Evolutionary conservation across 2,329 filamentous ascomycete genomes (phyloP), one percentile per base, ranked within the genome.

Genomic region (Cercospora citrullina): DNA sequence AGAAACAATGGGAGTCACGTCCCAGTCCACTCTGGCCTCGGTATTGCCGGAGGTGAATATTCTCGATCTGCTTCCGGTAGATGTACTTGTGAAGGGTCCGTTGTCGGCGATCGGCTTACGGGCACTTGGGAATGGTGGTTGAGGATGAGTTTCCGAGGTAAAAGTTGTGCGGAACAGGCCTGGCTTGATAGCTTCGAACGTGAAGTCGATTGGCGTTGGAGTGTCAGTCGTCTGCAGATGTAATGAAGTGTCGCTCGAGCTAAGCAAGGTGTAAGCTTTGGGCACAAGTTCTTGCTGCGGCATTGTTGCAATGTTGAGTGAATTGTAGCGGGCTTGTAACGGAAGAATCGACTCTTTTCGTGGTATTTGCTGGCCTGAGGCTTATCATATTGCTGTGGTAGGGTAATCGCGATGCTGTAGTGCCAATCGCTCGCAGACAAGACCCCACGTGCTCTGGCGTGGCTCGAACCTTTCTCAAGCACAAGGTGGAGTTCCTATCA

Each of bases 151-250:
- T 14, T 82, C 74, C 0, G 89, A 89, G 1, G 85, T 84, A 75
- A 91, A 91, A 0, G 87, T 89, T 1, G 89, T 90, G 51, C 89
- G 83, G 78, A 91, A 92, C 16, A 91, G 80, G 61, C 89, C 89
- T 21, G 84, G 81, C 16, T 85, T 83, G 31, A 92, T 73, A 0
- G 86, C 83, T 75, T 91, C 87, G 69, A 92, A 90, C 0, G 82
- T 82, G 75, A 91, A 92, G 16, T 83, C 77, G 68, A 87, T 86
- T 0, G 81, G 71, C 28, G 75, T 21, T 33, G 64, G 78, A 7
- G 76, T 74, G 39, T 81, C 79, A 18, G 72, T 75, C 5, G 82
- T 84, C 53, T 78, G 77, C 36, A 88, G 79, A 53, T 80, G 74
- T 5, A 87, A 71, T 0, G 75, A 74, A 5, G 75, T 70, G 28